Conservation (phyloP, 2,329 filamentous ascomycete species). For the Ilyonectria sp. region DNA sequence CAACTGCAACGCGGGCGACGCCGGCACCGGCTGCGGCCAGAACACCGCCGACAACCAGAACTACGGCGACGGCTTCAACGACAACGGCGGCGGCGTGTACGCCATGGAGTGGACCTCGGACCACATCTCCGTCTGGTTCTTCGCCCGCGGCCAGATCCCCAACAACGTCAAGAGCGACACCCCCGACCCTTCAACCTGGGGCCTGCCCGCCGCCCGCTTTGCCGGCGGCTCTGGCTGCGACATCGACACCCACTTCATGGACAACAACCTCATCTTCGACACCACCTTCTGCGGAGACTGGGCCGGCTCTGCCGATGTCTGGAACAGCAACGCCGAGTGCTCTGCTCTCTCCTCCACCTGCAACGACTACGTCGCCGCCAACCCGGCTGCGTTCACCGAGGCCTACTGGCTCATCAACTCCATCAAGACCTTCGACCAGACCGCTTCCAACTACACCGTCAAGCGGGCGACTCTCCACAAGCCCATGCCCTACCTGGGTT, state of each 20-base stretch:
- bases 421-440: constrained; percentile 71
- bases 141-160: constrained; percentile 77
- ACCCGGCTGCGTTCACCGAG: constrained; percentile 79
- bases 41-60: constrained; percentile 64
- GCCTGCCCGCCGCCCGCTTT: constrained; percentile 78
- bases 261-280: constrained; percentile 85
- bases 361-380: constrained; percentile 78
- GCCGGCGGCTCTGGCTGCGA: constrained; percentile 77
- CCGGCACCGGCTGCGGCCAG: constrained; percentile 73
- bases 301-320: constrained; percentile 77
- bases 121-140: constrained; percentile 86
- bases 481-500: constrained; percentile 39
- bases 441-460: constrained; percentile 29
- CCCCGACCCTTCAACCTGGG: constrained; percentile 80
- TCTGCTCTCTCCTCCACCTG: constrained; percentile 75
- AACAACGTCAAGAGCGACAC: constrained; percentile 70
- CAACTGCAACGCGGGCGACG: constrained; percentile 71
- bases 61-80: constrained; percentile 81
- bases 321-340: constrained; percentile 72
- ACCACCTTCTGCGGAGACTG: constrained; percentile 91
- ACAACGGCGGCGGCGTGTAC: constrained; percentile 77
- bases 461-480: constrained; percentile 22
- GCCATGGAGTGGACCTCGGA: constrained; percentile 82
- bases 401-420: constrained; percentile 85
- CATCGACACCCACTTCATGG: constrained; percentile 77